A percentile compares a stretch with the other conserved stretches of the same genome.
These are phyloP conservation scores for Lunasporangiospora selenospora DNA, from an alignment of 192 early-diverging fungal genomes.

Conservation along the genomic window DNA sequence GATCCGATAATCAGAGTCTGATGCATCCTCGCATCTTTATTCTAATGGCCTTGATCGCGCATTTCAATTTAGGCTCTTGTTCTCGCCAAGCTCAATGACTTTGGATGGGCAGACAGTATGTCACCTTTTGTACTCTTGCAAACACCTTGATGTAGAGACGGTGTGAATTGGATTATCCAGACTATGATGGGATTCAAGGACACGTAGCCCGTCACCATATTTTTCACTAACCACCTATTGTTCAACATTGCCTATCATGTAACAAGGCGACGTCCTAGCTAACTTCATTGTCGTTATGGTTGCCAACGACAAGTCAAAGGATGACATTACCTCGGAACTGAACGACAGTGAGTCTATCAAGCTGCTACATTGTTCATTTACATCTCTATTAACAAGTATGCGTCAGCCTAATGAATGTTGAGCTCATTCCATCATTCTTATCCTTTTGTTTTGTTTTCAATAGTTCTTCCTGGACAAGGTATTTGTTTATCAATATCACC, in stretches of 20 bases:
- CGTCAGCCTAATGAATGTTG: not conserved
- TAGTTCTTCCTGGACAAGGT: constrained; percentile 9
- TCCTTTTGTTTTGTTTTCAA: not conserved
- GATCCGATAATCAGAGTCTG: too few species aligned
- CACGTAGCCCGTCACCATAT: too few species aligned
- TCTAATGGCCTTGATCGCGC: too few species aligned
- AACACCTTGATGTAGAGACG: too few species aligned
- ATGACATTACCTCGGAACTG: constrained; percentile 22
- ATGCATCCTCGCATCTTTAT: too few species aligned
- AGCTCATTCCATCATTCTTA: not conserved
- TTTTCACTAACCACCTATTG: too few species aligned
- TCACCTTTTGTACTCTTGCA: too few species aligned
- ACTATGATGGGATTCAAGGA: too few species aligned
- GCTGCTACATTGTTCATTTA: not conserved
- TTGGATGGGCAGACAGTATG: constrained; percentile 39
- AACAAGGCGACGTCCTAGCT: constrained; percentile 31
- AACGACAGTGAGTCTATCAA: constrained; percentile 29
- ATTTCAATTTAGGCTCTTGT: constrained; percentile 14
- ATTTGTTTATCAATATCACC: not conserved
- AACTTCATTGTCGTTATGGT: constrained; percentile 49
- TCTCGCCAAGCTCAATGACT: constrained; percentile 25
- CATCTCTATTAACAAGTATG: too few species aligned
- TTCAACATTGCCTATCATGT: too few species aligned
- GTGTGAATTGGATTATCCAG: too few species aligned
- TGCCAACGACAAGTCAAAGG: constrained; percentile 37